These are phyloP conservation scores for Cordyceps tenuipes DNA, from an alignment of 2,329 filamentous ascomycete species.

Conservation along the genomic window DNA sequence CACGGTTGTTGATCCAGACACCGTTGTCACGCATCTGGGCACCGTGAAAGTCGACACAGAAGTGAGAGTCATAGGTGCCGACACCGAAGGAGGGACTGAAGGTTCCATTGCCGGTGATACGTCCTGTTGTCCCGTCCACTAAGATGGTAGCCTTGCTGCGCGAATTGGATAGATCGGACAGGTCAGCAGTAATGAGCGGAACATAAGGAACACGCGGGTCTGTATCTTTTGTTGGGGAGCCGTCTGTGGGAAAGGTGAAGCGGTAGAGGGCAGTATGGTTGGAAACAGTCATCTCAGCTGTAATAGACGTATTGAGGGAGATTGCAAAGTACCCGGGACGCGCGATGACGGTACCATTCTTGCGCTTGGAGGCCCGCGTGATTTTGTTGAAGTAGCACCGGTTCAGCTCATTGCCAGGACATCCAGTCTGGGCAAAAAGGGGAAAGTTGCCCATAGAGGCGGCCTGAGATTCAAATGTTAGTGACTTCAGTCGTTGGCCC, in stretches of 20 bases:
- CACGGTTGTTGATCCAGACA: conserved; percentile 47
- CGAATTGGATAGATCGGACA: conserved; percentile 43
- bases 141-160: conserved; percentile 17
- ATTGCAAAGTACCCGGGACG: conserved; percentile 55
- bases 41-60: conserved; percentile 52
- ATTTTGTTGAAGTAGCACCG: conserved; percentile 44
- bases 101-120: conserved; percentile 50
- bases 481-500: not conserved
- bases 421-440: conserved; percentile 40
- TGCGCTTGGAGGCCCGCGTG: conserved; percentile 37
- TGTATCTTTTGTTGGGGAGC: conserved; percentile 14
- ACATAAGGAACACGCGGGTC: conserved; percentile 14
- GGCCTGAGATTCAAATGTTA: conserved; percentile 14
- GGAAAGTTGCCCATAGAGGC: conserved; percentile 46
- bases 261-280: conserved; percentile 53
- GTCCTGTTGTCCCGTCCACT: conserved; percentile 35
- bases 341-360: conserved; percentile 43
- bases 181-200: conserved; percentile 51
- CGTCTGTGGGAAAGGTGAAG: conserved; percentile 44
- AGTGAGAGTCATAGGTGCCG: conserved; percentile 48
- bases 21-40: conserved; percentile 46
- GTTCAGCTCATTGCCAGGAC: conserved; percentile 34
- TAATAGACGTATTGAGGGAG: conserved; percentile 45
- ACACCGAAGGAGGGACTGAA: conserved; percentile 55
- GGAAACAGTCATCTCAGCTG: conserved; percentile 54